A percentile compares a stretch with the other conserved stretches of the same genome.
phyloP scores from a whole-genome alignment of 1,139 yeast genomes.

The Saccharomyces hybrid region DNA sequence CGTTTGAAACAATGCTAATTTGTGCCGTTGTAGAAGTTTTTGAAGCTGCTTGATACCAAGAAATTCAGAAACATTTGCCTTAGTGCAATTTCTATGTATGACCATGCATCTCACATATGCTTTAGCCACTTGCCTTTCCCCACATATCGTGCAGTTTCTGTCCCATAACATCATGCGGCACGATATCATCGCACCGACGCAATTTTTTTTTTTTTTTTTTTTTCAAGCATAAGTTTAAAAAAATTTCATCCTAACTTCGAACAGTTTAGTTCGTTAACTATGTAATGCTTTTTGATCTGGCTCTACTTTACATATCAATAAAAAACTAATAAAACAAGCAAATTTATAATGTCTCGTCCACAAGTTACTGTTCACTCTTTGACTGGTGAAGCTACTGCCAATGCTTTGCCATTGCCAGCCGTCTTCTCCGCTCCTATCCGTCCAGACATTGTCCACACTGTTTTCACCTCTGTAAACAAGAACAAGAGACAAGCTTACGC shows the following conservation, averaged over 20 bases:
- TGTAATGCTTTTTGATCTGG: no score
- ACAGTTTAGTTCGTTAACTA: neutral
- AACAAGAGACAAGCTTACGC: slow-evolving; percentile 99
- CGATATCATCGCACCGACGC: neutral
- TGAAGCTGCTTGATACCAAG: neutral
- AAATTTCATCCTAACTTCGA: neutral
- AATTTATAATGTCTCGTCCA: slow-evolving; percentile 69
- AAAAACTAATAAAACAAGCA: neutral
- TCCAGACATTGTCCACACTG: slow-evolving; percentile 98
- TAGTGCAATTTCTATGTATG: neutral
- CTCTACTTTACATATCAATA: no score
- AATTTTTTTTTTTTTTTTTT: neutral
- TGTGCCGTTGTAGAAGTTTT: neutral
- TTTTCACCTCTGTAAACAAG: slow-evolving; percentile 97
- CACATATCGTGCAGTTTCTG: neutral
- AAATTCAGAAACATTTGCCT: neutral
- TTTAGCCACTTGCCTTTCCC: no score
- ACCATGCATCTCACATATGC: no score
- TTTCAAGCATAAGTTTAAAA: neutral
- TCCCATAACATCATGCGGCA: neutral
- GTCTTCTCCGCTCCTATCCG: slow-evolving; percentile 99
- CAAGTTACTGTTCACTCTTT: slow-evolving; percentile 92
- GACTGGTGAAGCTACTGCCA: slow-evolving; percentile 78
- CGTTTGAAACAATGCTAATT: neutral
- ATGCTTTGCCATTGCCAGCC: slow-evolving; percentile 92